phyloP scores from a whole-genome alignment of 805 yeast species.

The Saccharomycopsis olivae region DNA sequence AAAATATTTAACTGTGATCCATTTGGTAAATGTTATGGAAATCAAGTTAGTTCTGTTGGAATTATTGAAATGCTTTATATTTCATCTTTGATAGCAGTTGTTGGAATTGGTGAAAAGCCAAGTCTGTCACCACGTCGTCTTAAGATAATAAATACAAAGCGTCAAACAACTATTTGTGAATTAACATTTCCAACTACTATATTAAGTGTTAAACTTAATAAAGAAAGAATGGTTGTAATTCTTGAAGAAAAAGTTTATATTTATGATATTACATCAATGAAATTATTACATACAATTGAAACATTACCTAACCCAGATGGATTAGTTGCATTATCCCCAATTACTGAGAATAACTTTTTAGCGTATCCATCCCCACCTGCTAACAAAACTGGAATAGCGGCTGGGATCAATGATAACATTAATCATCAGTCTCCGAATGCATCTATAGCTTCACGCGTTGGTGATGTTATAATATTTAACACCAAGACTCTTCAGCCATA shows the following conservation, averaged over 20 bases:
- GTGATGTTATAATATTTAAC: slow-evolving; percentile 14
- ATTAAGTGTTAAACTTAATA: slow-evolving; percentile 50
- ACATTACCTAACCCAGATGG: slow-evolving; percentile 41
- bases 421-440: slow-evolving; percentile 14
- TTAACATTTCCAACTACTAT: slow-evolving; percentile 57
- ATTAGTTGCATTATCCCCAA: slow-evolving; percentile 50
- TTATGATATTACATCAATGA: slow-evolving; percentile 64
- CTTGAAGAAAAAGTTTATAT: slow-evolving; percentile 56
- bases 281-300: slow-evolving; percentile 47
- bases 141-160: slow-evolving; percentile 72
- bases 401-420: not conserved
- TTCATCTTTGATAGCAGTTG: slow-evolving; percentile 60
- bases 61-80: slow-evolving; percentile 70
- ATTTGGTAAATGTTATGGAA: slow-evolving; percentile 41
- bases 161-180: slow-evolving; percentile 51
- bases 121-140: slow-evolving; percentile 69
- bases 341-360: slow-evolving; percentile 38
- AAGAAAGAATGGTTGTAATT: slow-evolving; percentile 52
- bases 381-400: slow-evolving; percentile 10
- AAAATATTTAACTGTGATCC: slow-evolving; percentile 64
- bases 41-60: slow-evolving; percentile 46
- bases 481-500: slow-evolving; percentile 20
- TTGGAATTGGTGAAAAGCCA: slow-evolving; percentile 63
- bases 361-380: slow-evolving; percentile 76
- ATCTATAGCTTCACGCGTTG: slow-evolving; percentile 36